These are phyloP conservation scores for Saccharomycopsis olivae DNA, from an alignment of 805 yeast species.

Conservation along the genomic window DNA sequence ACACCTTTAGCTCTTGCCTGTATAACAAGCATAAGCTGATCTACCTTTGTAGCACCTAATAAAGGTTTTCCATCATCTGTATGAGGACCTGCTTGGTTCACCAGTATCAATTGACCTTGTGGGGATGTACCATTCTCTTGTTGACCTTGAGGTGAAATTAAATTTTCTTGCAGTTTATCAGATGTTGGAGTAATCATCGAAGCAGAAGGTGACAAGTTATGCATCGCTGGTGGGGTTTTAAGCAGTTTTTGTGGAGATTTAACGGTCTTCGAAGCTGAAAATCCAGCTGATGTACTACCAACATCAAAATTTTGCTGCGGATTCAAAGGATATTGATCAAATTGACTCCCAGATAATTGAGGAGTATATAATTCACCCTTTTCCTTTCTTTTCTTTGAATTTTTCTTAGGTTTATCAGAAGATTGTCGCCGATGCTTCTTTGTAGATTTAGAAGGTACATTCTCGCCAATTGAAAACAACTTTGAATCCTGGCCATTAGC, in stretches of 20 bases:
- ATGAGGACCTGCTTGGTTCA: slow-evolving; percentile 14
- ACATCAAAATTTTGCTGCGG: too few species aligned
- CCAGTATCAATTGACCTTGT: neutral
- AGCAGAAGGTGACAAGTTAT: slow-evolving; percentile 16
- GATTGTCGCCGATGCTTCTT: too few species aligned
- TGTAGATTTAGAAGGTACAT: too few species aligned
- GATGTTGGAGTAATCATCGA: slow-evolving; percentile 14
- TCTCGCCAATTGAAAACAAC: too few species aligned
- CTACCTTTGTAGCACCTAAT: slow-evolving; percentile 82
- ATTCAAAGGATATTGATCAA: too few species aligned
- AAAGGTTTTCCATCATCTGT: slow-evolving; percentile 52
- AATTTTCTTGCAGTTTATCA: slow-evolving; percentile 5
- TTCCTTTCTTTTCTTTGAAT: neutral
- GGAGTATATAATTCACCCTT: too few species aligned
- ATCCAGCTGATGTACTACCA: neutral
- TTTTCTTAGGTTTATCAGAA: too few species aligned
- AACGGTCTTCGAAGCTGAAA: neutral
- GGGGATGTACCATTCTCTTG: too few species aligned
- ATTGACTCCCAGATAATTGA: too few species aligned
- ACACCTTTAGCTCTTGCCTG: slow-evolving; percentile 79
- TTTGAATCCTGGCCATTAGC: too few species aligned
- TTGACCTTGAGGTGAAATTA: neutral
- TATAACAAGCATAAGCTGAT: slow-evolving; percentile 81
- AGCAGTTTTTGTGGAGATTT: neutral
- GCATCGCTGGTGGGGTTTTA: slow-evolving; percentile 17